Percentiles rank a stretch among this genome's conserved stretches.
These are phyloP conservation scores for Arabidopsis lyrata DNA, from an alignment of 441 rosid genomes.

Conservation along the genomic window DNA sequence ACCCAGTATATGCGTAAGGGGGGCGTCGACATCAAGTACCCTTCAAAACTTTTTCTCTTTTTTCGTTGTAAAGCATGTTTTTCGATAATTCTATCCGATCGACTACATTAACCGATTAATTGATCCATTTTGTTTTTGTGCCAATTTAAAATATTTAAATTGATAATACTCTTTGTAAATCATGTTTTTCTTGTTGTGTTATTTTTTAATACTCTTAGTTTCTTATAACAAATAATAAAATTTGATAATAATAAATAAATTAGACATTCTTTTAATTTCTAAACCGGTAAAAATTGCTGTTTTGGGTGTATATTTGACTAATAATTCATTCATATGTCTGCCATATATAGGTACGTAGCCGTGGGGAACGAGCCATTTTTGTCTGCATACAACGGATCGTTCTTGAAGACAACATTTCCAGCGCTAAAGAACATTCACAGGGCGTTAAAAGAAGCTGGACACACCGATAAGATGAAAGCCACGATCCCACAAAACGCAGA, in stretches of 20 bases:
- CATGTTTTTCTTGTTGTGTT: too few relatives aligned
- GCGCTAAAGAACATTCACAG: slow-evolving; percentile 75
- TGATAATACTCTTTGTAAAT: too few relatives aligned
- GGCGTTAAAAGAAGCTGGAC: slow-evolving; percentile 69
- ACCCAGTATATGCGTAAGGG: slow-evolving; percentile 53
- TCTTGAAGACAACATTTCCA: slow-evolving; percentile 55
- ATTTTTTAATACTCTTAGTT: too few relatives aligned
- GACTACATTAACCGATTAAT: neutral
- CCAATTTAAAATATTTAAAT: too few relatives aligned
- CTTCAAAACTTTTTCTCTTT: neutral
- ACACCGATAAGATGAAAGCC: slow-evolving; percentile 64
- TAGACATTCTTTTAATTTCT: too few relatives aligned
- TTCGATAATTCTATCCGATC: neutral
- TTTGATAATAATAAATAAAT: too few relatives aligned
- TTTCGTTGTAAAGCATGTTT: neutral
- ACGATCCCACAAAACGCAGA: slow-evolving; percentile 79
- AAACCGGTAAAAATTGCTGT: neutral
- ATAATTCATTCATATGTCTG: neutral
- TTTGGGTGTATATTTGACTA: neutral
- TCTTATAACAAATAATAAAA: too few relatives aligned
- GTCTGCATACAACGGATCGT: slow-evolving; percentile 64
- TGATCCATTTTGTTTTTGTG: too few relatives aligned
- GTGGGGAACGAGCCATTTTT: slow-evolving; percentile 94
- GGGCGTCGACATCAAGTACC: slow-evolving; percentile 76
- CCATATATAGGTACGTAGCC: slow-evolving; percentile 68